Percentiles rank a stretch among this genome's conserved stretches.
These are phyloP conservation scores for Penicillium sp. DNA, from an alignment of 2,329 filamentous ascomycete species.

Conservation along the genomic window DNA sequence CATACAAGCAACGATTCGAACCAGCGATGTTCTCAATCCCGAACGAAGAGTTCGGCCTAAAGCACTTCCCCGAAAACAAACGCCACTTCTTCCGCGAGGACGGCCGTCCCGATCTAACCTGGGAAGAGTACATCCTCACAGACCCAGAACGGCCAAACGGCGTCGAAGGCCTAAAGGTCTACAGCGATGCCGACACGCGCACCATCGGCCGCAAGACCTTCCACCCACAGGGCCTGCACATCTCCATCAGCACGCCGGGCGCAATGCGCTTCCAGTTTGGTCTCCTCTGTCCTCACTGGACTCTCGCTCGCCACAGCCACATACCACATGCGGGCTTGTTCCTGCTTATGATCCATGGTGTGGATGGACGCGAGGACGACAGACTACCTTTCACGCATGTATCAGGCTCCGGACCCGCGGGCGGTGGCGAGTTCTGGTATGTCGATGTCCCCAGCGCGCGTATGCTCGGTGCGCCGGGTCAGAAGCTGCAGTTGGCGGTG, in stretches of 20 bases:
- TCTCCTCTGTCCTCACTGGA: conserved; percentile 80
- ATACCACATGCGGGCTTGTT: conserved; percentile 60
- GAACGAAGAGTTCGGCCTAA: conserved; percentile 78
- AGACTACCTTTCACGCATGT: conserved; percentile 64
- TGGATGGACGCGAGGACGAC: conserved; percentile 67
- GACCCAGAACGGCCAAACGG: conserved; percentile 50
- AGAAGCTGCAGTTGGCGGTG: conserved; percentile 64
- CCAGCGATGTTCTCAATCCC: conserved; percentile 60
- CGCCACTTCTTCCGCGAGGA: conserved; percentile 73
- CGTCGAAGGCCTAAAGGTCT: conserved; percentile 50
- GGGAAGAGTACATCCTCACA: conserved; percentile 79
- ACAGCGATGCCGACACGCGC: conserved; percentile 48
- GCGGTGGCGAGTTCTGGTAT: conserved; percentile 81
- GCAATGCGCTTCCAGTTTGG: conserved; percentile 76
- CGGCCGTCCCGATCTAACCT: conserved; percentile 61
- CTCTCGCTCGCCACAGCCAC: conserved; percentile 63
- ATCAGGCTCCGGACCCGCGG: conserved; percentile 43
- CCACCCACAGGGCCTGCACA: conserved; percentile 58
- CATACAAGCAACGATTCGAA: conserved; percentile 68
- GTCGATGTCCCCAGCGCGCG: conserved; percentile 64
- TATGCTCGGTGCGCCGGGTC: conserved; percentile 67
- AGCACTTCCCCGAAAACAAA: conserved; percentile 73
- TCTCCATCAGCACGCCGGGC: conserved; percentile 59
- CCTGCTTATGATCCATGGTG: conserved; percentile 65
- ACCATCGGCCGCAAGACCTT: conserved; percentile 60